Percentiles rank a stretch among this genome's conserved stretches.
phyloP scores from a whole-genome alignment of 2,329 filamentous ascomycete genomes.

The Botrytis squamosa region DNA sequence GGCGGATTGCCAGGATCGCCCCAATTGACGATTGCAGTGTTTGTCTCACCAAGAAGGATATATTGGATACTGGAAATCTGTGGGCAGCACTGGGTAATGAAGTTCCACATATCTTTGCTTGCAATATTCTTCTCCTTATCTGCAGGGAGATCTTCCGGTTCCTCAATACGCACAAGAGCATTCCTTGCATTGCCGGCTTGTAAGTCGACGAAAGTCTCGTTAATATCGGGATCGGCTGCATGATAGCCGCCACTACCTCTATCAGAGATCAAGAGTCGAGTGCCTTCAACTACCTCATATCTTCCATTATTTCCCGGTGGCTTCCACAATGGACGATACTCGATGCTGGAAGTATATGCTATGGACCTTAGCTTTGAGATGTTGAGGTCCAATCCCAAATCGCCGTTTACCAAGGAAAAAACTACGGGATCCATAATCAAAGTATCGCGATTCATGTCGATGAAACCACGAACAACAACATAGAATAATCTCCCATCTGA shows the following conservation, averaged over 20 bases:
- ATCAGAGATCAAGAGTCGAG: background rate
- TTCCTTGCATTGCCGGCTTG: background rate
- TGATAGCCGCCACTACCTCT: background rate
- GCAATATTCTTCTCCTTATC: background rate
- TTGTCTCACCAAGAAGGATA: background rate
- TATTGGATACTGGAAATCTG: background rate
- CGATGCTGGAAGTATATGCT: background rate
- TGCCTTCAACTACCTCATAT: background rate
- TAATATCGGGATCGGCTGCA: background rate
- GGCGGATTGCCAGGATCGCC: background rate
- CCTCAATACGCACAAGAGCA: fast-evolving
- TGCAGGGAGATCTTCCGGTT: background rate
- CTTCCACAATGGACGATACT: background rate
- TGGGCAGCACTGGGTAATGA: background rate
- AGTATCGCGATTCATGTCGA: background rate
- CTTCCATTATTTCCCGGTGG: background rate
- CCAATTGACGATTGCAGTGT: background rate
- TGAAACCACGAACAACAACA: background rate
- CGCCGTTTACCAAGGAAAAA: background rate
- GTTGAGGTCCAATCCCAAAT: background rate
- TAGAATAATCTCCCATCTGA: background rate
- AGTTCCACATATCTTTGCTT: background rate
- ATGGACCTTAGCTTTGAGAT: background rate
- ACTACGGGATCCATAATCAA: background rate
- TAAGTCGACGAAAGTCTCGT: background rate